Base-by-base conservation (phyloP, 2,329 filamentous ascomycete genomes). In the Purpureocillium takamizusanense region DNA sequence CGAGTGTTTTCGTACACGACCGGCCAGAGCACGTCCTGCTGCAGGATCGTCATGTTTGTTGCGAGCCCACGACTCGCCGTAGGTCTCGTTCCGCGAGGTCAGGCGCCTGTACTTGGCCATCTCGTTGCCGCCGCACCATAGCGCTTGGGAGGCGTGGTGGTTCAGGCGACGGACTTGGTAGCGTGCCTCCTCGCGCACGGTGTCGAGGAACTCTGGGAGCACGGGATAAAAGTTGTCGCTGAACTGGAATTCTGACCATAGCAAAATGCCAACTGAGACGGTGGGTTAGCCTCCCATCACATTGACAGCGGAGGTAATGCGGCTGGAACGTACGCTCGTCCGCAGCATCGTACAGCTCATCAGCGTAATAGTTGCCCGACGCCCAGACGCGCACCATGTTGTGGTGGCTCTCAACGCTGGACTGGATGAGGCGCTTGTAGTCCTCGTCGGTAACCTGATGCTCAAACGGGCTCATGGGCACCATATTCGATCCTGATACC, bases 301-400 rank as follows among this genome's bases (percentile, higher is more conserved):
- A n/a, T n/a, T n/a, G n/a, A n/a, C n/a, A n/a, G n/a, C n/a, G n/a
- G n/a, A n/a, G n/a, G n/a, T n/a, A n/a, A n/a, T n/a, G n/a, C n/a
- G n/a, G n/a, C 10, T 25, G 21, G 21, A 25, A 25, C 21, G 21
- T 10, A 25, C 21, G 10, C 10, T 77, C 71, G 50, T 81, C 76
- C 2, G 74, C 76, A 9, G 78, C 57, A 40, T 79, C 74, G 46
- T 74, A 79, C 39, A 79, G 72, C 43, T 74, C 78, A 44, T 79
- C 74, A 1, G 72, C 74, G 2, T 66, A 62, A 43, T 80, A 81
- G 1, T 70, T 69, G 4, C 76, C 74, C 15, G 67, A 72, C n/a
- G 73, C 64, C 76, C 76, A 80, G 2, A 78, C 69, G 7, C 76
- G 65, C 4, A 80, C 63, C 74, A 79, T 78, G 48, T 79, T 79